Base-by-base conservation (phyloP, 179 eudicot species). In the Beta corolliflora region DNA sequence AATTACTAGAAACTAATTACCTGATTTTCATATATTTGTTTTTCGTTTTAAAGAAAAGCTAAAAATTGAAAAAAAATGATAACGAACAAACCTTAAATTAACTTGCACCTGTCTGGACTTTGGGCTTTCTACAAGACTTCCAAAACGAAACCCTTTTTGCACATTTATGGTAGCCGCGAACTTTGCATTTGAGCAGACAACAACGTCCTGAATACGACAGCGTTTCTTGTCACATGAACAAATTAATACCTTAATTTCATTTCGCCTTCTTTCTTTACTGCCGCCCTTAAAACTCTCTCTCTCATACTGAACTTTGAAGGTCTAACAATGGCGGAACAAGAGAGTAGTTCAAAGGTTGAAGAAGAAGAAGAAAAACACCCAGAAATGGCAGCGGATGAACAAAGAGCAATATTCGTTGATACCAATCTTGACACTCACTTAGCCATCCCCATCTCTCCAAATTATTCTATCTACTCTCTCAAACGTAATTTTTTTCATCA, bases 361-460 rank as follows among this genome's bases (percentile, higher is more conserved):
- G 59, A 55, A 11, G 59, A 55, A 11, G 59, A 55, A 11, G 44
- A 64, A 25, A 41, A 29, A 25, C 7, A 25, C 41, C 15, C 41
- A 64, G 5, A 12, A 29, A 13, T 29, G 50, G n/a, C 31, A 29
- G 21, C 21, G 45, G 65, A 75, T 5, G 65, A 75, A 3, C 65
- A 8, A 3, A 31, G 73, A 3, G 85, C 93, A 31, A 86, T 92
- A 15, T 92, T 84, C 79, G 71, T 93, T 65, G 93, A 91, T 73
- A 93, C 97, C 25, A 89, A 23, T 78, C 86, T 93, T 55, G 76
- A 87, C 71, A 92, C 97, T 70, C 94, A 88, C 76, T 59, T 93
- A 15, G 88, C 77, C 9, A 23, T 87, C 61, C 77, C 81, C n/a
- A 84, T 84, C 71, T 85, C 89, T 45, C 81, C 92, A 83, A 82